Evolutionary conservation across 352 stramenopile genomes (phyloP).

Genomic region (Thalassiosira pacifica): DNA sequence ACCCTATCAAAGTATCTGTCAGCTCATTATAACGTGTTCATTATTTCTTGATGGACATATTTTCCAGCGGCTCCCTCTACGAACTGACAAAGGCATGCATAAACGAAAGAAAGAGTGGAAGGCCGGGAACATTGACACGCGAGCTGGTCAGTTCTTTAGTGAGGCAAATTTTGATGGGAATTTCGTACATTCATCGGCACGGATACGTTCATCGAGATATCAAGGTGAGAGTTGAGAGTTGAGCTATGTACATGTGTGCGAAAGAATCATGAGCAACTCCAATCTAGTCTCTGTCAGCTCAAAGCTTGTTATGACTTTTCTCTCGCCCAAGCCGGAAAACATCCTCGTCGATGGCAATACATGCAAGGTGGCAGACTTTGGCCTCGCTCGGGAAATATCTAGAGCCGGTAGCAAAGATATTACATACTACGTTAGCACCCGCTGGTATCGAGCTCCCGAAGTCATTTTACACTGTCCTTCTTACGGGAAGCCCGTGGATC

Average conservation of each 20-base stretch:
- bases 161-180: conserved; percentile 96
- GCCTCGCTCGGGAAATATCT: conserved; percentile 91
- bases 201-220: conserved; percentile 99
- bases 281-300: neutral
- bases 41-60: no score
- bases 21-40: conserved; percentile 98
- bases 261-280: neutral
- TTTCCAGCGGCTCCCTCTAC: conserved; percentile 52
- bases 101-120: conserved; percentile 7
- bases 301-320: neutral
- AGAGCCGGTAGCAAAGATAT: conserved; percentile 90
- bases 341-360: conserved; percentile 95
- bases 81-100: conserved; percentile 51
- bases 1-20: conserved; percentile 92
- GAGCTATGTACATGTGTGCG: neutral
- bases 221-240: conserved; percentile 76
- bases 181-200: conserved; percentile 98
- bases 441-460: conserved; percentile 99
- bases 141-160: conserved; percentile 93
- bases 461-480: conserved; percentile 93
- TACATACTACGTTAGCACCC: conserved; percentile 98
- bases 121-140: conserved; percentile 13
- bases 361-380: conserved; percentile 99
- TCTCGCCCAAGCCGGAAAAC: conserved; percentile 92
- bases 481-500: conserved; percentile 98